Conservation (phyloP, 2,329 filamentous ascomycete species). For the Ceratocystis lukuohia region DNA sequence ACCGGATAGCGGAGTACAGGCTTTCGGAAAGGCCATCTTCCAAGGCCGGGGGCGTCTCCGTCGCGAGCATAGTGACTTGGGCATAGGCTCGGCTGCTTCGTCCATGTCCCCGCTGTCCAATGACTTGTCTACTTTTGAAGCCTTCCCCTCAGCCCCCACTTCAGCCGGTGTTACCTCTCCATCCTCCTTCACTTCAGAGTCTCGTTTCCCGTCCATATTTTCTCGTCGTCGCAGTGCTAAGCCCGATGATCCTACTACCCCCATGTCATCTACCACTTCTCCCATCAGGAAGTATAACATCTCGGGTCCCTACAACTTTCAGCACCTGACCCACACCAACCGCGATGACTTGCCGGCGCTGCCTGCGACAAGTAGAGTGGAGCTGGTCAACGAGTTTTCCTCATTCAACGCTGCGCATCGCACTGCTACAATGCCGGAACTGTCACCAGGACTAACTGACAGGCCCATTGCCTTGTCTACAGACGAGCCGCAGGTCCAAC, state of each 20-base stretch:
- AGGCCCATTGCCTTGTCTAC: constrained; percentile 16
- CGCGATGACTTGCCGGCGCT: constrained; percentile 35
- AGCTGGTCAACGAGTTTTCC: constrained; percentile 32
- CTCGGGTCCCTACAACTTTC: constrained; percentile 53
- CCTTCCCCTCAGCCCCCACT: not conserved
- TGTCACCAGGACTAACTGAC: constrained; percentile 11
- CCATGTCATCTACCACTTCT: constrained; percentile 20
- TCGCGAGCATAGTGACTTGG: constrained; percentile 33
- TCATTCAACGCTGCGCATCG: constrained; percentile 18
- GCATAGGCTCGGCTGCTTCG: not conserved
- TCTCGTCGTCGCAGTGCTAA: constrained; percentile 29
- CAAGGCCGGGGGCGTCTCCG: constrained; percentile 38
- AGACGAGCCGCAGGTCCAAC: not conserved
- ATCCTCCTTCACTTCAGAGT: constrained; percentile 5
- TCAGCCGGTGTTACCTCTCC: constrained; percentile 3
- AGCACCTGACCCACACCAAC: constrained; percentile 47
- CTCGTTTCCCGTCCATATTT: constrained; percentile 36
- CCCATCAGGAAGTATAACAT: constrained; percentile 33
- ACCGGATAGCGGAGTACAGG: constrained; percentile 42
- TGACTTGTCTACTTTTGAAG: not conserved
- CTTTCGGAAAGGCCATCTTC: constrained; percentile 47
- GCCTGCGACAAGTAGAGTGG: constrained; percentile 30
- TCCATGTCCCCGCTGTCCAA: constrained; percentile 6
- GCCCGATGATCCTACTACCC: constrained; percentile 8
- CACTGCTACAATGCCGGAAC: constrained; percentile 13